These are phyloP conservation scores for Psidium guajava DNA, from an alignment of 345 rosid genomes.

Conservation along the genomic window DNA sequence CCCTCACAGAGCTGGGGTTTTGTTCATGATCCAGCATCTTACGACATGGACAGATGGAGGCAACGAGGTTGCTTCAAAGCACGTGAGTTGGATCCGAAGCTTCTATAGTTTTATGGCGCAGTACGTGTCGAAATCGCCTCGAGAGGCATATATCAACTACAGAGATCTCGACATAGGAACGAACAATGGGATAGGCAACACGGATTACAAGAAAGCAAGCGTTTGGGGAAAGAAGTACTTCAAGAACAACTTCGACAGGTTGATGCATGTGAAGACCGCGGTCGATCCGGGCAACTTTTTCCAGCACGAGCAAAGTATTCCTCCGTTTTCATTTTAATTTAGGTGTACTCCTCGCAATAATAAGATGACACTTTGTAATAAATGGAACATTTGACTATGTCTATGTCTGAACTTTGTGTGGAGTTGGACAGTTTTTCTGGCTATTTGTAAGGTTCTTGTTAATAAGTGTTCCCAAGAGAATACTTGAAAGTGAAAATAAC, in stretches of 20 bases:
- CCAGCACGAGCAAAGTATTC: background rate
- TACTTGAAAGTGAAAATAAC: no score
- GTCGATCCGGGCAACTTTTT: slow-evolving; percentile 25
- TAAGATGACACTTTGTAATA: background rate
- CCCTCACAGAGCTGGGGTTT: slow-evolving; percentile 29
- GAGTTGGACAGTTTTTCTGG: no score
- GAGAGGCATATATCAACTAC: background rate
- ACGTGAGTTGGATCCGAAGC: slow-evolving; percentile 18
- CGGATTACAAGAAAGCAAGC: slow-evolving; percentile 17
- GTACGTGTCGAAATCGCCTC: background rate
- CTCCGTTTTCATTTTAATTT: background rate
- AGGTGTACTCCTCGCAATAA: background rate
- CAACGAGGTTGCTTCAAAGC: background rate
- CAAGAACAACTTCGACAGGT: slow-evolving; percentile 11
- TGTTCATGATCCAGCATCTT: slow-evolving; percentile 8
- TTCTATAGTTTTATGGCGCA: background rate
- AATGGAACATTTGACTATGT: background rate
- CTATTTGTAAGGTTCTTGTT: no score
- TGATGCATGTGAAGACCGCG: slow-evolving; percentile 19
- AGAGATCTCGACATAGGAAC: background rate
- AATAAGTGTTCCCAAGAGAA: no score
- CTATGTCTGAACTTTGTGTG: background rate
- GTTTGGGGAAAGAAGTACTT: slow-evolving; percentile 11
- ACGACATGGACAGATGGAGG: slow-evolving; percentile 3
- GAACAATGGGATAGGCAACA: background rate